These are phyloP conservation scores for Paspalum notatum DNA, from an alignment of 176 grass and related monocot genomes.

Conservation along the genomic window DNA sequence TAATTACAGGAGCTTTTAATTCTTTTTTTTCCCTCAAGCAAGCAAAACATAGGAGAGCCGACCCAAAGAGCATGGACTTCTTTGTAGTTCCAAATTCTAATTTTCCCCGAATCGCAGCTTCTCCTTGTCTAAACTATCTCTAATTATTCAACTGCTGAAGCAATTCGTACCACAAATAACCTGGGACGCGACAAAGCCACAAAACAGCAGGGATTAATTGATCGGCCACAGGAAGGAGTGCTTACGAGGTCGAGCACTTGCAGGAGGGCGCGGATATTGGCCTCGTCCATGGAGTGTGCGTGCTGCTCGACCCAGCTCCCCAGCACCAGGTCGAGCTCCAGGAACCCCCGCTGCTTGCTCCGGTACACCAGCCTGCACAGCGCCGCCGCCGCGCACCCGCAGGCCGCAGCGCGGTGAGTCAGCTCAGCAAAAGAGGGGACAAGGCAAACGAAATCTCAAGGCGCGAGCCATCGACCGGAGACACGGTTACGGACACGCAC, in stretches of 20 bases:
- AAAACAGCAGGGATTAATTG: not conserved
- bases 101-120: not conserved
- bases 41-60: not conserved
- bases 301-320: conserved; percentile 94
- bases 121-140: not conserved
- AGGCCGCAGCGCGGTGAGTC: not conserved
- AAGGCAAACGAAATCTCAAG: not conserved
- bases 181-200: not conserved
- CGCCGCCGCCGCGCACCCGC: too few relatives aligned
- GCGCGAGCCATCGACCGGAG: not conserved
- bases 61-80: not conserved
- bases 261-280: conserved; percentile 68
- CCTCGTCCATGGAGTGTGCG: conserved; percentile 70
- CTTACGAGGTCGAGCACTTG: conserved; percentile 92
- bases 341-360: conserved; percentile 92
- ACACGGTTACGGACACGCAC: not conserved
- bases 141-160: not conserved
- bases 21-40: not conserved
- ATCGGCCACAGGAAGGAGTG: not conserved
- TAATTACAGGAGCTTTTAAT: not conserved
- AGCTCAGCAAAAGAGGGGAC: too few relatives aligned
- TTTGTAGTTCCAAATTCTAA: not conserved
- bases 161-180: not conserved
- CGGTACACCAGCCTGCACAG: conserved; percentile 73
- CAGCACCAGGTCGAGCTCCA: conserved; percentile 89